Conservation (phyloP, 116 monocot species). For the Zostera marina region DNA sequence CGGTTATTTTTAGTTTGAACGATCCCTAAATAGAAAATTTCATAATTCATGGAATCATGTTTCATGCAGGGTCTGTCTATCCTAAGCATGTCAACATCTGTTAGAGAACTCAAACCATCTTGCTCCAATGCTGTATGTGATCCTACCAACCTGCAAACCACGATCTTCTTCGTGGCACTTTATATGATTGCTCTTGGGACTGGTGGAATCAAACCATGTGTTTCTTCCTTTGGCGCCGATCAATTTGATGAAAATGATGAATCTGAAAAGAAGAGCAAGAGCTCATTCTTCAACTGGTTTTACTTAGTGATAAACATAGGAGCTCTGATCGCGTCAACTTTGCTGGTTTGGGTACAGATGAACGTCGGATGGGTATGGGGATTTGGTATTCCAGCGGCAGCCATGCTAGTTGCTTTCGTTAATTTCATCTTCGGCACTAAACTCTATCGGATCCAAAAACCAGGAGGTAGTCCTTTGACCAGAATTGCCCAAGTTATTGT, state of each 20-base stretch:
- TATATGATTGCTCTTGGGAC: slow-evolving; percentile 1
- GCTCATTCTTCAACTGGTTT: too few species aligned
- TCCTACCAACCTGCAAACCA: neutral
- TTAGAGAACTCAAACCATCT: neutral
- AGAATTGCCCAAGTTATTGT: slow-evolving; percentile 18
- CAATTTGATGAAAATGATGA: too few species aligned
- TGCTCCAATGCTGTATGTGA: neutral
- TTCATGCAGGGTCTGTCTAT: neutral
- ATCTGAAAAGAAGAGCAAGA: too few species aligned
- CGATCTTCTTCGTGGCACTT: neutral
- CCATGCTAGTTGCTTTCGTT: slow-evolving; percentile 16
- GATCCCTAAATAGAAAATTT: neutral
- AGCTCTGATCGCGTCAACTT: slow-evolving; percentile 19
- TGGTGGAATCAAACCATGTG: too few species aligned
- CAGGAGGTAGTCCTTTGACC: slow-evolving; percentile 20
- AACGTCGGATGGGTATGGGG: slow-evolving; percentile 27
- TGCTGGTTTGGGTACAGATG: slow-evolving; percentile 21
- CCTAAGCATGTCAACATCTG: neutral
- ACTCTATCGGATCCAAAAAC: slow-evolving; percentile 17
- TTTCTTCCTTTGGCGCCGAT: too few species aligned
- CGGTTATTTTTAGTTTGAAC: too few species aligned
- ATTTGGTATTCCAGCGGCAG: slow-evolving; percentile 18
- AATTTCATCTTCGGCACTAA: slow-evolving; percentile 14
- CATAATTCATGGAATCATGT: too few species aligned
- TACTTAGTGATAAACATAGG: too few species aligned